Evolutionary conservation across 306 rosid species (phyloP).

Genomic region (Ochetophila trinervis): DNA sequence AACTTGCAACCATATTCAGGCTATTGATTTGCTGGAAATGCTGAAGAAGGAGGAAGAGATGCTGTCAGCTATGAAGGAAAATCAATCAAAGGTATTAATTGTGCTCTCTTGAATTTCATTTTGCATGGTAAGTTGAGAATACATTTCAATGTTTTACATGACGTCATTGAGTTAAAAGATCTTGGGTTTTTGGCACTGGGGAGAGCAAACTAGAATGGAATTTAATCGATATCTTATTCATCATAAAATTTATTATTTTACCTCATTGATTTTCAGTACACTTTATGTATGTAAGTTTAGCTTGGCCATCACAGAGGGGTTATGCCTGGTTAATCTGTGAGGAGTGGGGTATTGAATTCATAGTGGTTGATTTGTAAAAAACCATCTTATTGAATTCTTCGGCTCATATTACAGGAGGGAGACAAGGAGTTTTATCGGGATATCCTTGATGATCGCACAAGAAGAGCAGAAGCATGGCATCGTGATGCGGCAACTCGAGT

Average conservation of each 20-base stretch:
- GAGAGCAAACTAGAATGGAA: no score
- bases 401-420: constrained; percentile 60
- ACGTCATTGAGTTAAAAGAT: no score
- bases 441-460: constrained; percentile 74
- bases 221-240: no score
- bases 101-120: constrained; percentile 1
- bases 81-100: constrained; percentile 59
- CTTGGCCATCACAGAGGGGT: no score
- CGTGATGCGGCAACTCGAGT: constrained; percentile 63
- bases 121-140: neutral
- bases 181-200: no score
- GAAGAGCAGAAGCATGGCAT: constrained; percentile 80
- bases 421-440: constrained; percentile 59
- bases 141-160: neutral
- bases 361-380: neutral
- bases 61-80: constrained; percentile 74
- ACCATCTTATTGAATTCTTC: neutral
- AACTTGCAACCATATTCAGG: constrained; percentile 39
- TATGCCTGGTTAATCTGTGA: no score
- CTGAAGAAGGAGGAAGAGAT: constrained; percentile 87
- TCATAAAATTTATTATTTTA: no score
- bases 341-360: no score
- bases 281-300: no score
- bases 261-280: no score
- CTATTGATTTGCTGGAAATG: constrained; percentile 80